phyloP scores from a whole-genome alignment of 192 early-diverging fungal species.

The Neocallimastix lanati region DNA sequence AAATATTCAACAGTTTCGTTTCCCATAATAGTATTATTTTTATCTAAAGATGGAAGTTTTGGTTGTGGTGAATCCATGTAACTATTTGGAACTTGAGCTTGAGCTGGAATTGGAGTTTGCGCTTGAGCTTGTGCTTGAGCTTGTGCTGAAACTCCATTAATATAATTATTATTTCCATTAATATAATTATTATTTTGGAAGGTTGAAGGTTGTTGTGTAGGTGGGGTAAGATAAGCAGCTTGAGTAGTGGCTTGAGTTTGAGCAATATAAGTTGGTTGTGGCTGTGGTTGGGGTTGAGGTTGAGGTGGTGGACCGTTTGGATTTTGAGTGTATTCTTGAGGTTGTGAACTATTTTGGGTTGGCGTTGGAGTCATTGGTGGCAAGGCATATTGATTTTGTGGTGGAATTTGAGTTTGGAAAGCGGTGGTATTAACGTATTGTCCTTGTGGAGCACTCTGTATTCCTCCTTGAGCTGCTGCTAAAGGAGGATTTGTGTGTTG shows the following conservation, averaged over 20 bases:
- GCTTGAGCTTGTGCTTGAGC: too few species aligned
- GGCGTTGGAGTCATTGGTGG: background rate
- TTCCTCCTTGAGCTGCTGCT: background rate
- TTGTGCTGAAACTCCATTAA: background rate
- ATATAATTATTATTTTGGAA: background rate
- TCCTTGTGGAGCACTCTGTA: background rate
- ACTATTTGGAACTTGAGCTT: background rate
- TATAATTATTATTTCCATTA: background rate
- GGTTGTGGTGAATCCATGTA: background rate
- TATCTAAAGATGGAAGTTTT: background rate
- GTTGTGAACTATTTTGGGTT: background rate
- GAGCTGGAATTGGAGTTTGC: background rate
- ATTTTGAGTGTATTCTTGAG: background rate
- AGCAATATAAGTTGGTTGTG: background rate
- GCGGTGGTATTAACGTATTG: background rate
- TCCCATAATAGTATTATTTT: background rate
- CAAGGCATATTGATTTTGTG: too few species aligned
- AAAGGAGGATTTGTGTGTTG: background rate
- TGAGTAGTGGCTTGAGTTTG: background rate
- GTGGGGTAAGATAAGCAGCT: background rate
- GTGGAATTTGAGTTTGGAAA: too few species aligned
- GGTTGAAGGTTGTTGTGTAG: background rate
- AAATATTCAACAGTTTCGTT: background rate
- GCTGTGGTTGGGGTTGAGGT: background rate
- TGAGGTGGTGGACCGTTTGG: background rate